A percentile compares a stretch with the other conserved stretches of the same genome.
These are phyloP conservation scores for Exserohilum turcica DNA, from an alignment of 2,329 filamentous ascomycete species.

Conservation along the genomic window DNA sequence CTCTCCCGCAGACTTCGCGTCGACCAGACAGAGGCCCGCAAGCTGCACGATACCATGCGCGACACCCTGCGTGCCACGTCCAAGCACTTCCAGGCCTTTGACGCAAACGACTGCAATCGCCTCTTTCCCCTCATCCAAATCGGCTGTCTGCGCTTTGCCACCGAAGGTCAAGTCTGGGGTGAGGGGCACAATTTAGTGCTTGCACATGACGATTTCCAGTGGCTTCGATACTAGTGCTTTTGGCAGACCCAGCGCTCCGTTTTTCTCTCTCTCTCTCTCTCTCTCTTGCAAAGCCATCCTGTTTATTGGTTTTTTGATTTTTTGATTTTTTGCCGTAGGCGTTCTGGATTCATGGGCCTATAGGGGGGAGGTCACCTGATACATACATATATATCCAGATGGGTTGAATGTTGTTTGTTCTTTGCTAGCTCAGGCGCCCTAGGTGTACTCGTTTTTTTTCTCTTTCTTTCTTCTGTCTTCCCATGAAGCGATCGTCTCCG, in stretches of 20 bases:
- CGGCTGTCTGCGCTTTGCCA: conserved; percentile 34
- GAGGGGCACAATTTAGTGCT: conserved; percentile 39
- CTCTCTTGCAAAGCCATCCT: not conserved
- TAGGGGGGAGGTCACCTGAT: not conserved
- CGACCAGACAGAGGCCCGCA: conserved; percentile 24
- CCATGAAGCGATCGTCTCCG: no score
- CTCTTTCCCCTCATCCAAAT: conserved; percentile 38
- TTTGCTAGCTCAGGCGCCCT: no score
- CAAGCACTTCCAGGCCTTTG: conserved; percentile 32
- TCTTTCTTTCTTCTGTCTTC: no score
- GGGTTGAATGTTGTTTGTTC: no score
- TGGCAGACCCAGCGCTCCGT: no score
- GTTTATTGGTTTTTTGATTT: not conserved
- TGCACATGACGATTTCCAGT: conserved; percentile 39
- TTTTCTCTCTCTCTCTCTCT: not conserved
- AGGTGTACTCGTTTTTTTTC: no score
- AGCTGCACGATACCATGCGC: conserved; percentile 32
- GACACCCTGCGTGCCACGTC: conserved; percentile 34
- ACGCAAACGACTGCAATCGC: conserved; percentile 28
- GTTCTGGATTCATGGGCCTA: not conserved
- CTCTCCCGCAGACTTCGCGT: conserved; percentile 27
- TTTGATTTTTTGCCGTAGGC: not conserved
- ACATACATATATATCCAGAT: no score
- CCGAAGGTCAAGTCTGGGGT: conserved; percentile 34
- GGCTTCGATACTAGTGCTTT: conserved; percentile 31